Percentiles rank a stretch among this genome's conserved stretches.
Conservation (phyloP, 352 stramenopile species). For the Globisporangium recalcitrans region DNA sequence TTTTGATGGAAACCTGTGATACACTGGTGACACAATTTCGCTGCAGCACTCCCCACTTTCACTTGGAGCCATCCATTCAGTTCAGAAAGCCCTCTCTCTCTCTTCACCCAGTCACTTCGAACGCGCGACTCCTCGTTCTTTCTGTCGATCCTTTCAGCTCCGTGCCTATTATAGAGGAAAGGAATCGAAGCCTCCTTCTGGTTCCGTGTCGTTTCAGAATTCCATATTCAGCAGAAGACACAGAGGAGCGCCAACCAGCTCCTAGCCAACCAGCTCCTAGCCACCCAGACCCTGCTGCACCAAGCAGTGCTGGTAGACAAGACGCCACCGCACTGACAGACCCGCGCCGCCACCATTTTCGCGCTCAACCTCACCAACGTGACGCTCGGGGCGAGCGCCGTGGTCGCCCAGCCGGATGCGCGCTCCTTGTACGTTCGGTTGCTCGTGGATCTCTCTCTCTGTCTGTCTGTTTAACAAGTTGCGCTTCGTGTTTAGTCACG, state of each 20-base stretch:
- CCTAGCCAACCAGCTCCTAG: too few relatives aligned
- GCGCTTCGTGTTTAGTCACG: too few relatives aligned
- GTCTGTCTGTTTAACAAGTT: background rate
- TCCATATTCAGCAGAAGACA: background rate
- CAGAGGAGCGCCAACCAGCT: background rate
- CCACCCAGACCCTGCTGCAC: background rate
- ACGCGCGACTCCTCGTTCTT: background rate
- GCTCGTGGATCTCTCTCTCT: background rate
- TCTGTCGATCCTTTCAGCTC: constrained; percentile 2
- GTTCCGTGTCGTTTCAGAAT: background rate
- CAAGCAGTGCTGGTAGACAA: background rate
- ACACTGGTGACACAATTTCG: too few relatives aligned
- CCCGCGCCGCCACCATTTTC: constrained; percentile 10
- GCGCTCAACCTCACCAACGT: constrained; percentile 13
- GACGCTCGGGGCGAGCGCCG: constrained; percentile 16
- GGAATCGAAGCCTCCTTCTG: background rate
- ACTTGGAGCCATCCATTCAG: background rate
- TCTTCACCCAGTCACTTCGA: background rate
- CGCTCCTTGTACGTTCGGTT: constrained; percentile 7
- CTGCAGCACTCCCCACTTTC: background rate
- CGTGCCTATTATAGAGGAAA: constrained; percentile 1
- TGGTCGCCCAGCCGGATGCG: constrained; percentile 16
- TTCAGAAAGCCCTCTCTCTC: background rate
- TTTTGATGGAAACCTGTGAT: too few relatives aligned
- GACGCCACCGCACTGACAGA: background rate